phyloP scores from a whole-genome alignment of 1,139 yeast genomes.

The Pichia sp. region DNA sequence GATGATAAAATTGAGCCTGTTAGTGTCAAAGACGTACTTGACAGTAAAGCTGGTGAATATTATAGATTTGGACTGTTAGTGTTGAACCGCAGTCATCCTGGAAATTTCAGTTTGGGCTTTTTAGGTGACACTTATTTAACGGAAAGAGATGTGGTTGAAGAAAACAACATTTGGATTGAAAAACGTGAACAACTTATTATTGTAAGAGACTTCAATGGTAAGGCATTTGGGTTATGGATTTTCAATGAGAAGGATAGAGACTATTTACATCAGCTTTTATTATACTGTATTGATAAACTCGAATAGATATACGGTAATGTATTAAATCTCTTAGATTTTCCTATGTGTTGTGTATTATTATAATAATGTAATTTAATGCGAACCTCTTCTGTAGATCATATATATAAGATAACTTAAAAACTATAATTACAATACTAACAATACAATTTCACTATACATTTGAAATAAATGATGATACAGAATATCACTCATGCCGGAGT shows the following conservation, averaged over 20 bases:
- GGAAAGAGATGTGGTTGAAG: conserved; percentile 36
- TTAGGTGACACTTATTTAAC: conserved; percentile 45
- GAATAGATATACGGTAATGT: background rate
- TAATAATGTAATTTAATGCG: background rate
- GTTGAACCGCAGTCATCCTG: conserved; percentile 66
- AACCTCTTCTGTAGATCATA: too few relatives aligned
- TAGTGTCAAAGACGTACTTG: conserved; percentile 13
- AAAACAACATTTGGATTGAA: conserved; percentile 65
- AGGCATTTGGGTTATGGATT: conserved; percentile 85
- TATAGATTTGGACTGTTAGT: conserved; percentile 77
- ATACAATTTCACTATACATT: background rate
- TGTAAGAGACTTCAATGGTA: conserved; percentile 67
- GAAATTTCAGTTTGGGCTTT: conserved; percentile 75
- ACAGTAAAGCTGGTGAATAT: conserved; percentile 28
- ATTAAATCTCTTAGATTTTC: background rate
- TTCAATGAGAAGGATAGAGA: conserved; percentile 71
- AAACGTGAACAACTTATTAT: conserved; percentile 75
- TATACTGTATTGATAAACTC: conserved; percentile 42
- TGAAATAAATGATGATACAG: background rate
- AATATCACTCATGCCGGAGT: background rate
- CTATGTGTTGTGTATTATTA: background rate
- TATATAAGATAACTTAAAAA: too few relatives aligned
- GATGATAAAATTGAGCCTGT: conserved; percentile 9
- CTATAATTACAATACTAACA: background rate
- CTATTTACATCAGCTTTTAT: conserved; percentile 48